Base-by-base conservation (phyloP, 768 basidiomycete genomes). In the Psilocybe cubensis region DNA sequence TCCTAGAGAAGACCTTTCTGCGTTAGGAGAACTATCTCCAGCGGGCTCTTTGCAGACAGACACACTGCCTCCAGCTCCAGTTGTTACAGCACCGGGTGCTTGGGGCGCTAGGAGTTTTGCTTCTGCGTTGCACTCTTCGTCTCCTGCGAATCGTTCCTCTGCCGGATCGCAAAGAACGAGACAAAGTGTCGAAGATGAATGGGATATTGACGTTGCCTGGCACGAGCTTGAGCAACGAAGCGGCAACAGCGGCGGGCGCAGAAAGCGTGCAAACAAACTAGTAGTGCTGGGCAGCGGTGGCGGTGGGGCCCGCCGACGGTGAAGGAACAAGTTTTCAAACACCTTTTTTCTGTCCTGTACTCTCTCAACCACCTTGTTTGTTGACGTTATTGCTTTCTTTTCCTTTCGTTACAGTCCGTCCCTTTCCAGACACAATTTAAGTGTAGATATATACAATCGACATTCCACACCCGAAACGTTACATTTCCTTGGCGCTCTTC, bases 21-120 rank as follows among this genome's bases (percentile, higher is more conserved):
- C 64, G 14, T 42, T 63, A 49, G 61, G 59, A 12, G 52, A 61
- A n/a, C 31, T 48, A 8, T 46, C 60, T 14, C 20, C 27, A 5
- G 44, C 40, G 8, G 24, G 51, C 20, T 41, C 41, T 43, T 41
- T 20, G 12, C 25, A 17, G 6, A 18, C 33, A 48, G 31, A 51
- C 14, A 14, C 49, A 44, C 25, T 53, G 9, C 52, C 59, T 11
- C 25, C 59, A 10, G 29, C 46, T 25, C 52, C 52, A 29, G 24
- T 8, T 9, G 42, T 49, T 11, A 11, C 45, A 0, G 54, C 51
- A 4, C 31, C 79, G 7, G 90, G 90, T 18, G 90, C 83, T 24
- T 94, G 91, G 92, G 91, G 91, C 21, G 76, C 80, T 17, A 78
- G 89, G 54, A 93, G 90, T 62, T 94, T 95, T 69, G 93, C 93